phyloP scores from a whole-genome alignment of 23 red algal genomes.

The Gracilaria domingensis region DNA sequence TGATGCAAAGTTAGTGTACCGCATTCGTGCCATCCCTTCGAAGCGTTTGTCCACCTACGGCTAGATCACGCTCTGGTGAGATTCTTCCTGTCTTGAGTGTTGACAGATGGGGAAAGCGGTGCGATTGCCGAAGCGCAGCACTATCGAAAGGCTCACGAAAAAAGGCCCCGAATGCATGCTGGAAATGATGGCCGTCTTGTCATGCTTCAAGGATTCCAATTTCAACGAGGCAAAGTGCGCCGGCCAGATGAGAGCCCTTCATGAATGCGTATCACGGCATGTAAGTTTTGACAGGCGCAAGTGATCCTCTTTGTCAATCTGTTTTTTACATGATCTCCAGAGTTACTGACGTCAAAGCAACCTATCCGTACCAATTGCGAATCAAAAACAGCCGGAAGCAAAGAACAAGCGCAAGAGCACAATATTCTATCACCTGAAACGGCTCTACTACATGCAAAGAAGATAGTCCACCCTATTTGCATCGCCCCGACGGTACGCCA shows the following conservation, averaged over 20 bases:
- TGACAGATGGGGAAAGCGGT: slow-evolving; percentile 4
- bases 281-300: slow-evolving; percentile 7
- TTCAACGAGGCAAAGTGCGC: slow-evolving; percentile 73
- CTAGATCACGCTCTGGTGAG: background rate
- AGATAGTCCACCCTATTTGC: slow-evolving; percentile 14
- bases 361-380: background rate
- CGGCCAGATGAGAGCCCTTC: slow-evolving; percentile 55
- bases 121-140: slow-evolving; percentile 76
- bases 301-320: background rate
- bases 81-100: background rate
- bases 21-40: no score
- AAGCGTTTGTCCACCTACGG: no score
- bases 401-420: slow-evolving; percentile 81
- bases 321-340: background rate
- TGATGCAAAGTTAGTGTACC: no score
- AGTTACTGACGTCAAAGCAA: background rate
- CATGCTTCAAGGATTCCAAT: slow-evolving; percentile 67
- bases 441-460: slow-evolving; percentile 87
- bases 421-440: slow-evolving; percentile 88
- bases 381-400: slow-evolving; percentile 6
- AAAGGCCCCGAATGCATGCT: slow-evolving; percentile 56
- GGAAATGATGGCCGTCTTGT: slow-evolving; percentile 69
- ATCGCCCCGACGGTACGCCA: background rate
- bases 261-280: slow-evolving; percentile 63
- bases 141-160: slow-evolving; percentile 71